Conservation (phyloP, 352 stramenopile genomes). For the Pythium phragmiticola region DNA sequence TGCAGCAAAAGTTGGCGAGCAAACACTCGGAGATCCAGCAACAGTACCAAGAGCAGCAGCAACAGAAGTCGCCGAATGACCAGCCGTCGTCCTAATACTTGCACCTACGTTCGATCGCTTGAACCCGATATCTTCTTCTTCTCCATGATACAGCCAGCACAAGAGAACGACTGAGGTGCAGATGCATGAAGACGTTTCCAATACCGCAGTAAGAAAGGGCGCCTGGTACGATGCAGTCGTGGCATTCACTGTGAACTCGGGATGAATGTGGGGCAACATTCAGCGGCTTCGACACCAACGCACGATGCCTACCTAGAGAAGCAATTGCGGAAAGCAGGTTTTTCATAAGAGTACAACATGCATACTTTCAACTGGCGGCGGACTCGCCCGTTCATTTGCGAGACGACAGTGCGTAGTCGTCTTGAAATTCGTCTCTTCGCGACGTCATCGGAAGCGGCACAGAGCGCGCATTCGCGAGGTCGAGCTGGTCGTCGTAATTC, state of each 20-base stretch:
- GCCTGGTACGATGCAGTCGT: no score
- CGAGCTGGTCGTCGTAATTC: conserved; percentile 68
- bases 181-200: no score
- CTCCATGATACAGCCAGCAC: no score
- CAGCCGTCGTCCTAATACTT: conserved; percentile 2
- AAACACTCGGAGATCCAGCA: conserved; percentile 27
- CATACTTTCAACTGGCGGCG: no score
- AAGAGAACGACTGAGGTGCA: no score
- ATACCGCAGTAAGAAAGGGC: not conserved
- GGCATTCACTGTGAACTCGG: no score
- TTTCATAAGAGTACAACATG: no score
- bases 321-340: no score
- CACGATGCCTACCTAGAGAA: no score
- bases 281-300: no score
- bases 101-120: not conserved
- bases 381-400: conserved; percentile 33
- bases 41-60: conserved; percentile 3
- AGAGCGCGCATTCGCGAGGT: conserved; percentile 17
- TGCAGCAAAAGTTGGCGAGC: conserved; percentile 64
- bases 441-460: conserved; percentile 38
- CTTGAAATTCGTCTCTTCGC: conserved; percentile 33
- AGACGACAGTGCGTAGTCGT: conserved; percentile 33
- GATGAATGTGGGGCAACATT: no score
- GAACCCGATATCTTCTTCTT: no score
- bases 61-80: conserved; percentile 5